Evolutionary conservation across 495 filamentous ascomycete genomes (phyloP), one percentile per base, ranked within the genome.

Genomic region (Penicillium paxilli): DNA sequence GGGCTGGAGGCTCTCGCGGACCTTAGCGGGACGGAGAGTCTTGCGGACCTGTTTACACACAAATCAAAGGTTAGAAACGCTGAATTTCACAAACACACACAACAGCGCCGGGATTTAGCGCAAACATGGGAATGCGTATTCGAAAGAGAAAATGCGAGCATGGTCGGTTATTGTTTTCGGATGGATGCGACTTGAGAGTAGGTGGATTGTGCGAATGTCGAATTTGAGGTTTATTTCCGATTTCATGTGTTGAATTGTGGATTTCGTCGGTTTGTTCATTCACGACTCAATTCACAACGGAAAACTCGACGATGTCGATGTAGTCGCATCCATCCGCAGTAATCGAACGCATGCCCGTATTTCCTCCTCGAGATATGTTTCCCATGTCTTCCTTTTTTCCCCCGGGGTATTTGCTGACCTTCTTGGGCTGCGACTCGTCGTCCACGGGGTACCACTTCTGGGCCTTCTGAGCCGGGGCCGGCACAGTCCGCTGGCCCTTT

Each of bases 371-470:
- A 47, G 51, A 10, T 44, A 41, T 45, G n/a, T 20, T 28, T 11
- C 11, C n/a, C 16, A 38, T 16, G 16, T 52, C n/a, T n/a, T n/a
- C 49, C 24, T 14, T 55, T 42, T n/a, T n/a, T n/a, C n/a, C n/a
- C 57, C 51, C 52, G 59, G 67, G 69, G 69, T 66, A 67, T 72
- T n/a, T n/a, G 75, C 76, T 77, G 71, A 99, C 95, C 87, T 94
- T 94, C 84, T 90, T 96, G 57, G 88, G 87, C 81, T 89, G 81
- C 70, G 82, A 70, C 72, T 93, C 88, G 77, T 97, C 94, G 73
- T 96, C 91, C 68, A 92, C 89, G 74, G 95, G 95, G 79, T 99
- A 99, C 90, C 93, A 99, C 81, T 98, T 99, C 85, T 87, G 84
- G 70, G 93, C 94, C 89, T 95, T 96, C 77, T 94, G 84, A 66